phyloP scores from a whole-genome alignment of 129 eudicot genomes.

The Saposhnikovia divaricata region DNA sequence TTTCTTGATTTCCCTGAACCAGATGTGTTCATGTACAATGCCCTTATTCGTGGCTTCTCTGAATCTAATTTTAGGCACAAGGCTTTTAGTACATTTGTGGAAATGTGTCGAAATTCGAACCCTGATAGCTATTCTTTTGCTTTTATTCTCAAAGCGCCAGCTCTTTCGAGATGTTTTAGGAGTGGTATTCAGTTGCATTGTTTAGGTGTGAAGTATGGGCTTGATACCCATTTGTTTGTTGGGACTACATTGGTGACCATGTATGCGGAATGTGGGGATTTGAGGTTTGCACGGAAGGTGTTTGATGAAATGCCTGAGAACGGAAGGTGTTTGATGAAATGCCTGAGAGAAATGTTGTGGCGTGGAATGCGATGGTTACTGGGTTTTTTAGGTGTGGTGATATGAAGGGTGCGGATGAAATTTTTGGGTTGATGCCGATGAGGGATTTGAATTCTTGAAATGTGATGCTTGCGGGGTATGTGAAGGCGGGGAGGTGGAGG shows the following conservation, averaged over 20 bases:
- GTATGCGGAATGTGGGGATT: conserved; percentile 7
- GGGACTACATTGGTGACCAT: conserved; percentile 8
- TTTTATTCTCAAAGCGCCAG: conserved; percentile 4
- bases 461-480: conserved; percentile 17
- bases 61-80: neutral
- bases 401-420: neutral
- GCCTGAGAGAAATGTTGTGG: conserved; percentile 9
- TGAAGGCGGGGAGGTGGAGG: conserved; percentile 8
- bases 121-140: conserved; percentile 10
- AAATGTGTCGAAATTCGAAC: neutral
- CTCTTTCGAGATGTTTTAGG: neutral
- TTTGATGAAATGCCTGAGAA: conserved; percentile 11
- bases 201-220: neutral
- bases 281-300: neutral
- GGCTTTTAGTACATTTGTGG: neutral
- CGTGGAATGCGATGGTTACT: conserved; percentile 12
- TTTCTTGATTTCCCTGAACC: neutral
- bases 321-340: conserved; percentile 11
- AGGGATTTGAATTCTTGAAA: conserved; percentile 8
- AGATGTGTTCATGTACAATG: conserved; percentile 9
- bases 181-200: conserved; percentile 7
- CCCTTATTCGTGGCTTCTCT: conserved; percentile 11
- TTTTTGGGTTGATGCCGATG: conserved; percentile 4
- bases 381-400: conserved; percentile 7
- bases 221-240: neutral